Percentiles rank a stretch among this genome's conserved stretches.
Conservation (phyloP, 495 filamentous ascomycete genomes). For the Oidiodendron maius region DNA sequence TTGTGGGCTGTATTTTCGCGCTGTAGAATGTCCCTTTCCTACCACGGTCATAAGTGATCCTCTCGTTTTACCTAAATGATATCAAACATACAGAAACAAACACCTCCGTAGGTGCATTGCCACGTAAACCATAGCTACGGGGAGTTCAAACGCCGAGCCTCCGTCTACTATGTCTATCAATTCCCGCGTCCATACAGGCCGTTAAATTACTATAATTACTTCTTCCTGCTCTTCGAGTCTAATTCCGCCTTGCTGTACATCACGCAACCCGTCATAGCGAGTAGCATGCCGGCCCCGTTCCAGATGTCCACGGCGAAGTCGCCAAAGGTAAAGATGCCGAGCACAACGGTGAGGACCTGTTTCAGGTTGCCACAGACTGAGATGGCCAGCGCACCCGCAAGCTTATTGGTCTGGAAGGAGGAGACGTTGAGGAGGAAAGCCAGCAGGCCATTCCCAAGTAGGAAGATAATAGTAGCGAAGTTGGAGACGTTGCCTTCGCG, state of each 20-base stretch:
- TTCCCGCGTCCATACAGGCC: no score
- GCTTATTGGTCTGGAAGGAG: slow-evolving; percentile 51
- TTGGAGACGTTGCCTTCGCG: slow-evolving; percentile 34
- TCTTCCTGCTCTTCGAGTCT: no score
- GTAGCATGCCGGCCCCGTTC: slow-evolving; percentile 38
- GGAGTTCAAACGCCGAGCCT: no score
- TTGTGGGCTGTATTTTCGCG: no score
- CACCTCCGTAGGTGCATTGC: no score
- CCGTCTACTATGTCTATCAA: no score
- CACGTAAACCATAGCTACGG: no score
- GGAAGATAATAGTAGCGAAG: slow-evolving; percentile 8
- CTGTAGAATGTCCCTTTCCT: no score
- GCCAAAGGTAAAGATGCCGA: slow-evolving; percentile 48
- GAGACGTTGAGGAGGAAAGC: slow-evolving; percentile 49
- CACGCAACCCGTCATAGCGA: slow-evolving; percentile 40
- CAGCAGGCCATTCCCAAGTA: slow-evolving; percentile 36
- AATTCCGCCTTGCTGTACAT: slow-evolving; percentile 41
- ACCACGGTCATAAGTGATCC: no score
- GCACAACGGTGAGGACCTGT: slow-evolving; percentile 49
- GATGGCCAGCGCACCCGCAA: slow-evolving; percentile 51
- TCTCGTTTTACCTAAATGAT: no score
- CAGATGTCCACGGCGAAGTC: slow-evolving; percentile 39
- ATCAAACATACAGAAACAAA: no score
- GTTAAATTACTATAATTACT: no score
- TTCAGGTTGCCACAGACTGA: slow-evolving; percentile 53